Conservation (phyloP, 202 grass and related monocot species). For the Dendrocalamus latiflorus region DNA sequence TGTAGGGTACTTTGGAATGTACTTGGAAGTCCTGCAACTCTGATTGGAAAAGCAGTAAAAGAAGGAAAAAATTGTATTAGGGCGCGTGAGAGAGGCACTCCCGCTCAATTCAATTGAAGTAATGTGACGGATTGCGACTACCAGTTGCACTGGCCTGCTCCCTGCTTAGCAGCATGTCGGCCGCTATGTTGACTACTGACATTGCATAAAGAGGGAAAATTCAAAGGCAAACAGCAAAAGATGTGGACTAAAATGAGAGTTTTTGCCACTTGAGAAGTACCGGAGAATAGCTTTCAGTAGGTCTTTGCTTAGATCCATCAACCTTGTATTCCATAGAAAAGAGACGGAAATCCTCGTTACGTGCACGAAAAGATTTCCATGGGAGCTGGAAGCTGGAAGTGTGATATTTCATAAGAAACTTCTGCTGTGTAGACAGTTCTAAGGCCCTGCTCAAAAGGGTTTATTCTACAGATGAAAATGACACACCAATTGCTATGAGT, state of each 20-base stretch:
- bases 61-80: background rate
- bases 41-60: background rate
- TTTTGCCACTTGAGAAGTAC: background rate
- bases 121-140: background rate
- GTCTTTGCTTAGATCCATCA: background rate
- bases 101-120: background rate
- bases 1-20: background rate
- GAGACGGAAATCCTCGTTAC: background rate
- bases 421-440: background rate
- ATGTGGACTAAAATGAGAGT: background rate
- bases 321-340: background rate
- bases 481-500: background rate
- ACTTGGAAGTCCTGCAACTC: slow-evolving; percentile 1
- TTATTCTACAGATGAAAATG: background rate
- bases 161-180: slow-evolving; percentile 22
- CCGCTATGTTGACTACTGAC: slow-evolving; percentile 1
- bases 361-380: background rate
- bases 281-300: background rate
- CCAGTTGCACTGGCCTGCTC: slow-evolving; percentile 1
- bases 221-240: background rate
- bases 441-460: background rate
- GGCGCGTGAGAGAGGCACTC: background rate
- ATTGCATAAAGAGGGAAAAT: background rate
- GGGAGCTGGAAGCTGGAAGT: background rate
- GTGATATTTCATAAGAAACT: background rate